Conservation (phyloP, 495 filamentous ascomycete genomes). For the Staphylotrichum longicolle region DNA sequence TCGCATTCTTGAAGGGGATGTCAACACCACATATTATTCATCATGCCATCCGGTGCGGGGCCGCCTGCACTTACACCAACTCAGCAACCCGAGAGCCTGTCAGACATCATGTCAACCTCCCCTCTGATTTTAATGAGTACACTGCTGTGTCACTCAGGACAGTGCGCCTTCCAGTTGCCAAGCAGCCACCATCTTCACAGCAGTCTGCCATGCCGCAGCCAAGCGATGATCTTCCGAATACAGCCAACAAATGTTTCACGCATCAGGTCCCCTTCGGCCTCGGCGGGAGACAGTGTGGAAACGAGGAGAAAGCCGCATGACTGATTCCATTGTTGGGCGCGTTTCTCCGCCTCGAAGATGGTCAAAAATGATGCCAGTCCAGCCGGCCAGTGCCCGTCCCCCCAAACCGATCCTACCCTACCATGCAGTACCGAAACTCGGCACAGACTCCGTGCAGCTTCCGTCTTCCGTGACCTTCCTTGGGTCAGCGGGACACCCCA, state of each 20-base stretch:
- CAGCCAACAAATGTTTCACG: neutral
- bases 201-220: neutral
- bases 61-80: too few relatives aligned
- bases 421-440: constrained; percentile 15
- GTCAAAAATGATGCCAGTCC: constrained; percentile 4
- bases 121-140: too few relatives aligned
- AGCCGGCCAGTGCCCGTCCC: neutral
- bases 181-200: neutral
- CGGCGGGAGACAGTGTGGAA: constrained; percentile 1
- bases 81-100: too few relatives aligned
- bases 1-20: neutral
- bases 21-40: constrained; percentile 1
- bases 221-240: neutral
- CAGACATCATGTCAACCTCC: too few relatives aligned
- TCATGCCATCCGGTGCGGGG: neutral
- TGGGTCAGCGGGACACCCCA: neutral
- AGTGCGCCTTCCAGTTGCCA: too few relatives aligned
- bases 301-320: neutral
- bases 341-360: neutral
- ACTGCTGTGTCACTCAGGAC: too few relatives aligned
- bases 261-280: neutral
- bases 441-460: neutral
- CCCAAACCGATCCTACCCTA: constrained; percentile 11
- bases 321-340: neutral
- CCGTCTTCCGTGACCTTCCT: neutral